Conservation (phyloP, 352 stramenopile species). For the Pythium aristosporum region DNA sequence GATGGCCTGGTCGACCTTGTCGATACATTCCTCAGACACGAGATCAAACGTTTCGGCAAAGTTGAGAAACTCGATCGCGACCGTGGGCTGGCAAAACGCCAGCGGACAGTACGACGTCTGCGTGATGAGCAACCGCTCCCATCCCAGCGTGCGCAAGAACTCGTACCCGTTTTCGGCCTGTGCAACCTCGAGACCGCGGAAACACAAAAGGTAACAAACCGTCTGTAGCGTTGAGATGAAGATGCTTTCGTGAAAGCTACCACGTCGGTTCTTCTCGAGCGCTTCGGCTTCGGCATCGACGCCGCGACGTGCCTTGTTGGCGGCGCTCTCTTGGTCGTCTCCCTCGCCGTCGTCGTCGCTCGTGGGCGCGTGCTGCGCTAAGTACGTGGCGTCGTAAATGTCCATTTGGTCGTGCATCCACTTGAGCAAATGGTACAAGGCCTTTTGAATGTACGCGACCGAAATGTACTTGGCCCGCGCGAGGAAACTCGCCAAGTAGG, state of each 20-base stretch:
- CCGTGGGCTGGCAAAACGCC: slow-evolving; percentile 75
- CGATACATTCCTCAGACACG: slow-evolving; percentile 72
- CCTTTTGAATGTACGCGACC: slow-evolving; percentile 91
- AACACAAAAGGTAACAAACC: slow-evolving; percentile 98
- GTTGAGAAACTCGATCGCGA: slow-evolving; percentile 83
- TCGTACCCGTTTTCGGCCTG: slow-evolving; percentile 69
- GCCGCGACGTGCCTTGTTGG: slow-evolving; percentile 21
- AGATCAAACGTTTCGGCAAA: slow-evolving; percentile 77
- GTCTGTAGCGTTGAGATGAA: slow-evolving; percentile 90
- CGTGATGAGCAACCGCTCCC: slow-evolving; percentile 72
- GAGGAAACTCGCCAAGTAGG: slow-evolving; percentile 96
- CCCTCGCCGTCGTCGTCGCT: slow-evolving; percentile 15
- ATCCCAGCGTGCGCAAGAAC: slow-evolving; percentile 80
- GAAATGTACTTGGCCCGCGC: slow-evolving; percentile 93
- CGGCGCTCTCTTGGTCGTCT: slow-evolving; percentile 12
- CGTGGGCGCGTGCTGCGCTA: slow-evolving; percentile 26
- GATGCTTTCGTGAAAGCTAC: slow-evolving; percentile 63
- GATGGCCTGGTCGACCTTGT: slow-evolving; percentile 72
- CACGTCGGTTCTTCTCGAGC: slow-evolving; percentile 29
- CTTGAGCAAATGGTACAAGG: slow-evolving; percentile 91
- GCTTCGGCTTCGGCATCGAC: slow-evolving; percentile 30
- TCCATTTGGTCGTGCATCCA: slow-evolving; percentile 96
- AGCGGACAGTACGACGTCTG: slow-evolving; percentile 57
- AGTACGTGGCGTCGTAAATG: slow-evolving; percentile 54
- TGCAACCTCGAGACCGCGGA: slow-evolving; percentile 90